phyloP scores from a whole-genome alignment of 2,329 filamentous ascomycete genomes.

The Diaporthe sp. region DNA sequence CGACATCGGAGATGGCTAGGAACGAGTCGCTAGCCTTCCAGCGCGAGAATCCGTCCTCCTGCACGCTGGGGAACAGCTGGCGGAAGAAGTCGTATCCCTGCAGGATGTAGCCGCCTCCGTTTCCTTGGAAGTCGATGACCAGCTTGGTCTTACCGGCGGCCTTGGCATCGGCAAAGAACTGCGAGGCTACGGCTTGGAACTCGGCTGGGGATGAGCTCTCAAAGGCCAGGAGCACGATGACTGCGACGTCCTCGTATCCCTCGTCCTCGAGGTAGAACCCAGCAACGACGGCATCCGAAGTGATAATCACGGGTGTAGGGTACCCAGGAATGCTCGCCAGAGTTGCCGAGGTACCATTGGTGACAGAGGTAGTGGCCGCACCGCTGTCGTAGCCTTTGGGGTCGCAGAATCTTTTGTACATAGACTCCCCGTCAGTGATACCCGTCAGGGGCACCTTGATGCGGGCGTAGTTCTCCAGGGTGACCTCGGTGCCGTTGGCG shows the following conservation, averaged over 20 bases:
- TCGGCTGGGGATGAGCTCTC: constrained; percentile 41
- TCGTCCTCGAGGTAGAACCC: constrained; percentile 48
- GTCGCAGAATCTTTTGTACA: constrained; percentile 48
- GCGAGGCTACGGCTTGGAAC: constrained; percentile 47
- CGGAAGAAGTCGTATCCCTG: constrained; percentile 73
- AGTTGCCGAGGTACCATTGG: constrained; percentile 23
- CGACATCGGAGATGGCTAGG: constrained; percentile 54
- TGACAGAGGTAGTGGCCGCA: not conserved
- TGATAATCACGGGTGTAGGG: constrained; percentile 44
- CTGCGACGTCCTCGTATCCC: constrained; percentile 46
- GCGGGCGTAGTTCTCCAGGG: constrained; percentile 45
- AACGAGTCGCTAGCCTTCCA: constrained; percentile 54
- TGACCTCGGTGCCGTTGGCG: constrained; percentile 47
- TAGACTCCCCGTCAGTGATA: constrained; percentile 46
- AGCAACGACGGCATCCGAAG: constrained; percentile 42
- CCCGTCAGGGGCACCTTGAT: constrained; percentile 44
- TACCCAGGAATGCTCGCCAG: constrained; percentile 39
- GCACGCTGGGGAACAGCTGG: constrained; percentile 59
- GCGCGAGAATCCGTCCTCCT: constrained; percentile 56
- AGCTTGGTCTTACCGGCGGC: constrained; percentile 67
- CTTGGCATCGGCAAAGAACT: constrained; percentile 49
- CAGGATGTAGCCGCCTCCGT: constrained; percentile 68
- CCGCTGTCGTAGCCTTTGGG: constrained; percentile 30
- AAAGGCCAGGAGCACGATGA: constrained; percentile 44
- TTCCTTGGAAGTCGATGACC: constrained; percentile 67